phyloP scores from a whole-genome alignment of 495 filamentous ascomycete genomes.

The Neurospora sp. region DNA sequence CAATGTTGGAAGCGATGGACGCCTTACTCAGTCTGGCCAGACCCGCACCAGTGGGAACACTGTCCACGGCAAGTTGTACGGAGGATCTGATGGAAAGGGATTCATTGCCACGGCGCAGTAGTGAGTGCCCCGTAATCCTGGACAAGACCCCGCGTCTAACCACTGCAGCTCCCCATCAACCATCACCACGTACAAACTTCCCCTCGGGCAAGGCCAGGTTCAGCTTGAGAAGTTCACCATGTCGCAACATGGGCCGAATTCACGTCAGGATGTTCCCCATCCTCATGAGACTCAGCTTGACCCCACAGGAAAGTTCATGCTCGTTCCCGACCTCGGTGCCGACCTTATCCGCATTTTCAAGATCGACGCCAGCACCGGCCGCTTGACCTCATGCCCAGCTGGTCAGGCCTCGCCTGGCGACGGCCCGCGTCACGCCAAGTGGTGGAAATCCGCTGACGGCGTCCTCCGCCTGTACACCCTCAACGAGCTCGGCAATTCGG shows the following conservation, averaged over 20 bases:
- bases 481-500: slow-evolving; percentile 40
- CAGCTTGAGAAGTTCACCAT: slow-evolving; percentile 48
- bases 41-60: slow-evolving; percentile 26
- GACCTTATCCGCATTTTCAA: slow-evolving; percentile 54
- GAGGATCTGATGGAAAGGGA: slow-evolving; percentile 24
- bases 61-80: slow-evolving; percentile 32
- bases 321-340: slow-evolving; percentile 62
- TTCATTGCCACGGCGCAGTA: slow-evolving; percentile 40
- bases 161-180: slow-evolving; percentile 29
- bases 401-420: slow-evolving; percentile 28
- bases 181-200: slow-evolving; percentile 31
- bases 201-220: slow-evolving; percentile 11
- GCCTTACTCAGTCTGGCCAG: slow-evolving; percentile 25
- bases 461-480: slow-evolving; percentile 29
- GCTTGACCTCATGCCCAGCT: slow-evolving; percentile 24
- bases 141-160: background rate
- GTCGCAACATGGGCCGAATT: slow-evolving; percentile 36
- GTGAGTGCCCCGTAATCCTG: slow-evolving; percentile 17
- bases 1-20: slow-evolving; percentile 27
- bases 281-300: slow-evolving; percentile 61
- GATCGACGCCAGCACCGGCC: slow-evolving; percentile 36
- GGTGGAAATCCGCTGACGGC: slow-evolving; percentile 27
- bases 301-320: slow-evolving; percentile 51
- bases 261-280: slow-evolving; percentile 58
- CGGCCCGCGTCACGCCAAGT: slow-evolving; percentile 35